phyloP scores from a whole-genome alignment of 805 yeast genomes.

The Ogataea allantospora region DNA sequence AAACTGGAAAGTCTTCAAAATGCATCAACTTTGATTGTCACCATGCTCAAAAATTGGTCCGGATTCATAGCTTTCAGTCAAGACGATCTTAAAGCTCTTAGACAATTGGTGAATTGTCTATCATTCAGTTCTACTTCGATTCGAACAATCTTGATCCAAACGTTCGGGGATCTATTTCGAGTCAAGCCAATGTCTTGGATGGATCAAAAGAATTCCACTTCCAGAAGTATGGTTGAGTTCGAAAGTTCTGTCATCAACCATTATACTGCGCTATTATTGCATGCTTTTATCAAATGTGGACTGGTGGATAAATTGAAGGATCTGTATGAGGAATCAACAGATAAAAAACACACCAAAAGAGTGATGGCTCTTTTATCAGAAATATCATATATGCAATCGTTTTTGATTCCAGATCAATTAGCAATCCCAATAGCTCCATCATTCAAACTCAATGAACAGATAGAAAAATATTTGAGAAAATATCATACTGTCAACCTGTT shows the following conservation, averaged over 20 bases:
- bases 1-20: slow-evolving; percentile 55
- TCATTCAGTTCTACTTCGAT: slow-evolving; percentile 53
- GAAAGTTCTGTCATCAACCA: slow-evolving; percentile 55
- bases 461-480: slow-evolving; percentile 30
- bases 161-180: slow-evolving; percentile 65
- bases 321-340: slow-evolving; percentile 37
- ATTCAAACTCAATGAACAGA: slow-evolving; percentile 27
- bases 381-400: slow-evolving; percentile 51
- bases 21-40: slow-evolving; percentile 56
- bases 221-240: slow-evolving; percentile 34
- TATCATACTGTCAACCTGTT: slow-evolving; percentile 18
- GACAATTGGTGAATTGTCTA: slow-evolving; percentile 60
- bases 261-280: slow-evolving; percentile 59
- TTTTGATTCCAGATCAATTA: slow-evolving; percentile 51
- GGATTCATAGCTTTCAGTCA: slow-evolving; percentile 69
- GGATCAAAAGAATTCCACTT: slow-evolving; percentile 11
- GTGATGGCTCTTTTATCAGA: slow-evolving; percentile 66
- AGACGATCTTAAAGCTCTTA: slow-evolving; percentile 53
- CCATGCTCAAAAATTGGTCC: slow-evolving; percentile 67
- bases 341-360: slow-evolving; percentile 50
- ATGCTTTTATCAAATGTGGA: slow-evolving; percentile 54
- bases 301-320: slow-evolving; percentile 47
- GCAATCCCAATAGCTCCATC: slow-evolving; percentile 26
- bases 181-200: slow-evolving; percentile 59
- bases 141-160: slow-evolving; percentile 65